Evolutionary conservation across 768 basidiomycete genomes (phyloP), one percentile per base, ranked within the genome.

Genomic region (Leccinum uliginosum): DNA sequence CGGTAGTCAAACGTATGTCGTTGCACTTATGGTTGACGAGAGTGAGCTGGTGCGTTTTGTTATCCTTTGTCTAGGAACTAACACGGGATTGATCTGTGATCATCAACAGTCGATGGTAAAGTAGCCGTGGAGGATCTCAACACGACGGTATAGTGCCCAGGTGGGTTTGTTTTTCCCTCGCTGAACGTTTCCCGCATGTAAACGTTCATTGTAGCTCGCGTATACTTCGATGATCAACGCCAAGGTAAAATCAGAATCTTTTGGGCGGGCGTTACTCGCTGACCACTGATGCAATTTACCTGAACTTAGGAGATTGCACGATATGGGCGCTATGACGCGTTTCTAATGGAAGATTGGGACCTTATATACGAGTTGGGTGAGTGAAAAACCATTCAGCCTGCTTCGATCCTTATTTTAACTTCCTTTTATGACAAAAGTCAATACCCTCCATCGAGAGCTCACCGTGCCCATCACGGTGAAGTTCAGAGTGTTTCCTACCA

Each of bases 181-280:
- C 10, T 21, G 17, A 15, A n/a, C 21, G 14, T 30, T 23, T 14
- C 15, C 11, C 11, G 19, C 14, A 21, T 35, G 27, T 19, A 11
- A n/a, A 56, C n/a, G 4, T 32, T 3, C 17, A 11, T 30, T 15
- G 47, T 65, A 94, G 84, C 80, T 98, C 21, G 81, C 83, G 19
- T 98, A 97, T 67, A 94, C 95, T 0, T 97, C 97, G 17, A 99
- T 99, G 97, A 97, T 99, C 65, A 92, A 96, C 60, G 92, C 94
- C 58, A 93, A 91, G 75, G 87, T 88, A 48, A 26, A 65, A 57
- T 44, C 34, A 11, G 4, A 23, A 14, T 14, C 21, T 51, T 40
- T 50, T 52, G 30, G 32, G 30, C 21, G 21, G 29, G 17, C n/a
- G 4, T 30, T 51, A 30, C 30, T 19, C 40, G 15, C 50, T 43